A percentile compares a stretch with the other conserved stretches of the same genome.
Evolutionary conservation across 768 basidiomycete genomes (phyloP).

Genomic region (Termitomyces sp.): DNA sequence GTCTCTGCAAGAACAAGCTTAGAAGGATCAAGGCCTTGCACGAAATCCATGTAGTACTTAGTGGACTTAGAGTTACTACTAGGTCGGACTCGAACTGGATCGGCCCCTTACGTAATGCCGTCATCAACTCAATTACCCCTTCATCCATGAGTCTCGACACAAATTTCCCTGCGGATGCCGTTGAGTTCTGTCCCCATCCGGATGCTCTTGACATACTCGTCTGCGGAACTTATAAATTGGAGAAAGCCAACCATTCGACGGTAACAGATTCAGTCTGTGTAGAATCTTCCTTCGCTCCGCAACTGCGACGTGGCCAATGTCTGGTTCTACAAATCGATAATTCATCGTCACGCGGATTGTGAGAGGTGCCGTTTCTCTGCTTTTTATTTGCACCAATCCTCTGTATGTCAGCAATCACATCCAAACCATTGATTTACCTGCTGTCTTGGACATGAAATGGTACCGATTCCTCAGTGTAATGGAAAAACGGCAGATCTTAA

Average conservation of each 20-base stretch:
- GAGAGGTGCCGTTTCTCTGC: slow-evolving; percentile 12
- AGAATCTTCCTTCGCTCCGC: slow-evolving; percentile 18
- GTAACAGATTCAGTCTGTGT: not conserved
- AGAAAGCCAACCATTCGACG: slow-evolving; percentile 16
- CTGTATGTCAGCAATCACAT: slow-evolving; percentile 44
- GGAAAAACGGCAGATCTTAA: not conserved
- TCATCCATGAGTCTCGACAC: slow-evolving; percentile 55
- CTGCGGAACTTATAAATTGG: slow-evolving; percentile 90
- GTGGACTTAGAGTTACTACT: not conserved
- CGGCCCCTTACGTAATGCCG: not conserved
- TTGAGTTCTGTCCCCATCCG: slow-evolving; percentile 85
- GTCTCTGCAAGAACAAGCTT: slow-evolving; percentile 64
- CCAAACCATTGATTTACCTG: slow-evolving; percentile 71
- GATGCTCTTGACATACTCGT: slow-evolving; percentile 62
- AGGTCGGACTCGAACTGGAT: too few relatives aligned
- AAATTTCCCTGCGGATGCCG: slow-evolving; percentile 79
- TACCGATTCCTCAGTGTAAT: slow-evolving; percentile 23
- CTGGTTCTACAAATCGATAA: slow-evolving; percentile 53
- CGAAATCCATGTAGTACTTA: slow-evolving; percentile 53
- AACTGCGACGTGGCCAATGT: slow-evolving; percentile 66
- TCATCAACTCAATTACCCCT: too few relatives aligned
- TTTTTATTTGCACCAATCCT: not conserved
- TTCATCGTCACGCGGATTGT: slow-evolving; percentile 28
- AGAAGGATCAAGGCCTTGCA: slow-evolving; percentile 67
- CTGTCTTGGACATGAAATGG: slow-evolving; percentile 96